Evolutionary conservation across 192 early-diverging fungal genomes (phyloP), one percentile per base, ranked within the genome.

Genomic region (Backusella macrospora): DNA sequence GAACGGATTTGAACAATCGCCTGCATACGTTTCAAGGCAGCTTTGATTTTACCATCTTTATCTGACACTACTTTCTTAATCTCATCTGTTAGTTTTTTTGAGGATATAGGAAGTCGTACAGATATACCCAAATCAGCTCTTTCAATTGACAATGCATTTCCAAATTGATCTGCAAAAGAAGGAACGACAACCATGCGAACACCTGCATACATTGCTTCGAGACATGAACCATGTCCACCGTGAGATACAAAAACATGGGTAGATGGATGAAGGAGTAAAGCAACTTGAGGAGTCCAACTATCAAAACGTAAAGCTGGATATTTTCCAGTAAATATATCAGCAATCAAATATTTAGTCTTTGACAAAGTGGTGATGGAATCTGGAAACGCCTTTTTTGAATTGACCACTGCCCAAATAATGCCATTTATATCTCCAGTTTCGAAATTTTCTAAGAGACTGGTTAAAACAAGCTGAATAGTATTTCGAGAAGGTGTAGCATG

Each of bases 201-300:
- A 26, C 74, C 72, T 29, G 65, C 44, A 65, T 72, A 81, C 1
- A 83, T 38, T 2, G 74, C 55, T 73, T 83, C 82, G 39, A 76
- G 38, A 16, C 71, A 14, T 18, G 80, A 81, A 4, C 46, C 68
- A 6, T 43, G 21, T 18, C 80, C 82, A 5, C 74, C 73, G 2
- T 83, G 76, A 1, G 73, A 74, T 15, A 83, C 6, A 44, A 81
- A 84, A 2, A 73, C 0, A 18, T 23, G 26, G 2, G 52, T 72
- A 1, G 74, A 72, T 3, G 71, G 34, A 67, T 84, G 82, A 21
- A 66, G 45, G 5, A 81, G 52, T 26, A 79, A 40, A 1, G 80
- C 71, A 4, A 70, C 71, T 70, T 83, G 82, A 0, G 79, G 80
- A 0, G 72, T 63, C 73, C 74, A 81, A 18, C n/a, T 14, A 2